phyloP scores from a whole-genome alignment of 83 land plant species.

The Picea mariana region DNA sequence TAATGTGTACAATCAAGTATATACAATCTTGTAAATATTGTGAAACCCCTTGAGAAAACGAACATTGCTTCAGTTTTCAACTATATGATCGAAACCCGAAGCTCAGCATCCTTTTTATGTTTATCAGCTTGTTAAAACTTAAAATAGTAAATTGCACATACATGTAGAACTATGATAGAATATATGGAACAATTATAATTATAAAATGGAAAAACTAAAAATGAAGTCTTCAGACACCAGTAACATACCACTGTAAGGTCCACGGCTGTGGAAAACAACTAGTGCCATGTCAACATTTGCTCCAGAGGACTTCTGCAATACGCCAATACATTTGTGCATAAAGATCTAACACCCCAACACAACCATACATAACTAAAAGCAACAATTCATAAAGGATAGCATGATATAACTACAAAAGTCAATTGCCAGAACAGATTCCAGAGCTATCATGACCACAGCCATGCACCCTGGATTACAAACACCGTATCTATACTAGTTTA shows the following conservation, averaged over 20 bases:
- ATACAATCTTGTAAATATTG: too few relatives aligned
- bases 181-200: background rate
- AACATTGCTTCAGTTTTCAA: background rate
- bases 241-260: conserved; percentile 67
- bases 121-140: too few relatives aligned
- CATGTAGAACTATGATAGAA: conserved; percentile 3
- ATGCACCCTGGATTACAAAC: too few relatives aligned
- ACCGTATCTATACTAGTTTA: too few relatives aligned
- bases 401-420: too few relatives aligned
- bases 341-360: too few relatives aligned
- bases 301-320: conserved; percentile 51
- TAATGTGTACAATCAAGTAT: too few relatives aligned
- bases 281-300: conserved; percentile 55
- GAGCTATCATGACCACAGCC: too few relatives aligned
- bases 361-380: too few relatives aligned
- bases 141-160: background rate
- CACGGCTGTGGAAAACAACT: conserved; percentile 74
- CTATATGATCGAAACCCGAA: background rate
- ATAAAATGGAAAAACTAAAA: conserved; percentile 10
- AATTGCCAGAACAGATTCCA: too few relatives aligned
- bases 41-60: background rate
- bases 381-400: too few relatives aligned
- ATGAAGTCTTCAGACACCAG: background rate
- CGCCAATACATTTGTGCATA: too few relatives aligned
- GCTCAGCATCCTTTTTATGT: background rate